phyloP scores from a whole-genome alignment of 192 early-diverging fungal genomes.

The Allomyces macrogynus region DNA sequence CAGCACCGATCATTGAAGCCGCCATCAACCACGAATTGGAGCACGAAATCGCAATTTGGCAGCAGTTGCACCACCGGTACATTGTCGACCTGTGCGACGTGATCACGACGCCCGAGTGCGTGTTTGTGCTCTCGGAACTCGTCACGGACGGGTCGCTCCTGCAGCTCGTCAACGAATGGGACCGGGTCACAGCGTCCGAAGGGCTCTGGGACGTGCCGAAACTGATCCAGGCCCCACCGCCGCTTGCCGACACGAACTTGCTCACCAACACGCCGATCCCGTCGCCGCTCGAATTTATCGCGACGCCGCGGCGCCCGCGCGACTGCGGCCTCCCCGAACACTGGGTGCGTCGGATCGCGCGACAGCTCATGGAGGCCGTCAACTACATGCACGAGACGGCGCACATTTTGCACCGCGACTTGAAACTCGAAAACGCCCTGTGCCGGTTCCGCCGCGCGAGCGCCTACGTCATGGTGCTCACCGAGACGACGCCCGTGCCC shows the following conservation, averaged over 20 bases:
- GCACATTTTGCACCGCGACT: constrained; percentile 5
- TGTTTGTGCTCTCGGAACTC: neutral
- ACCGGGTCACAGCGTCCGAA: neutral
- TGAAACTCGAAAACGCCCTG: constrained; percentile 1
- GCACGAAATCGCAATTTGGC: neutral
- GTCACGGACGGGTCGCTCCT: neutral
- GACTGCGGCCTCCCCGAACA: neutral
- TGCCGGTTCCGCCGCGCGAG: neutral
- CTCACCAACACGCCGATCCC: neutral
- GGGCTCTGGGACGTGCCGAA: neutral
- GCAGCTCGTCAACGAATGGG: neutral
- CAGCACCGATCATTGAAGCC: neutral
- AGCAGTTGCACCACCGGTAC: neutral
- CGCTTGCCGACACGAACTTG: neutral
- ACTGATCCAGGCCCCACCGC: neutral
- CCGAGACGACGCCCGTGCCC: neutral
- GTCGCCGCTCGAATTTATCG: too few relatives aligned
- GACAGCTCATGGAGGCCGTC: constrained; percentile 1
- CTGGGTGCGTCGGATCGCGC: neutral
- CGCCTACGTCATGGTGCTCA: neutral
- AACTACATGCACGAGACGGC: constrained; percentile 2
- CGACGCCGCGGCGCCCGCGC: neutral
- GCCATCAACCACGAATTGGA: neutral
- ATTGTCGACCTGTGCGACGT: neutral
- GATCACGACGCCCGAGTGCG: neutral